Base-by-base conservation (phyloP, 805 yeast genomes). In the Kodamaea restingae region DNA sequence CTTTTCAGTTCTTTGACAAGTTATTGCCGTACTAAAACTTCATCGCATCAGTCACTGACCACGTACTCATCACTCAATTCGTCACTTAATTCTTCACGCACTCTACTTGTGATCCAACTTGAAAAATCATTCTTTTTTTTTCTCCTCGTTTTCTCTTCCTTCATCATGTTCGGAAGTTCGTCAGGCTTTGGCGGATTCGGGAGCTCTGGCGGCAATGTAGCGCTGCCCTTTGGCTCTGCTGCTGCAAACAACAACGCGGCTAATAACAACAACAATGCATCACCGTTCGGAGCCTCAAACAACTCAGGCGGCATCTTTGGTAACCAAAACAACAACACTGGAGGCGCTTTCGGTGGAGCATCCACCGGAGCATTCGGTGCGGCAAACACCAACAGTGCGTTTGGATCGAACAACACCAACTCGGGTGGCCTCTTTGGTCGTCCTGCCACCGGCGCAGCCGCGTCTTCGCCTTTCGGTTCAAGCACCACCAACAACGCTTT, bases 171-270 rank as follows among this genome's bases (percentile, higher is more conserved):
- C 63, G 77, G 79, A 34, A 21, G 32, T 14, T 50, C 70, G 15
- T 65, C 75, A 34, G 80, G 80, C 14, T 75, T 75, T 54, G 80
- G 80, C 9, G 79, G 79, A 29, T 44, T 42, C 39, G 55, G 54
- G 18, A 30, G 21, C 32, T 30, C 32, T 4, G 12, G 12, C 12
- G 32, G 21, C 11, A 30, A 30, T 30, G 21, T 18, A 11, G 21
- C 21, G 10, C 32, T 30, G 32, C 32, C 32, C 7, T 30, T 30
- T 17, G 32, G 32, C 21, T 30, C 32, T 17, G 17, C 20, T 4
- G 21, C 32, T 10, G 21, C 20, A 7, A 30, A 30, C 21, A 42
- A 43, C 32, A 25, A 38, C n/a, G 21, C 32, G 3, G 21, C 20
- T 9, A 30, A 30, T 12, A 42, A 43, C 32, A 25, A 38, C 39